phyloP scores from a whole-genome alignment of 1,139 yeast species.

The Spathaspora jeffriesii region DNA sequence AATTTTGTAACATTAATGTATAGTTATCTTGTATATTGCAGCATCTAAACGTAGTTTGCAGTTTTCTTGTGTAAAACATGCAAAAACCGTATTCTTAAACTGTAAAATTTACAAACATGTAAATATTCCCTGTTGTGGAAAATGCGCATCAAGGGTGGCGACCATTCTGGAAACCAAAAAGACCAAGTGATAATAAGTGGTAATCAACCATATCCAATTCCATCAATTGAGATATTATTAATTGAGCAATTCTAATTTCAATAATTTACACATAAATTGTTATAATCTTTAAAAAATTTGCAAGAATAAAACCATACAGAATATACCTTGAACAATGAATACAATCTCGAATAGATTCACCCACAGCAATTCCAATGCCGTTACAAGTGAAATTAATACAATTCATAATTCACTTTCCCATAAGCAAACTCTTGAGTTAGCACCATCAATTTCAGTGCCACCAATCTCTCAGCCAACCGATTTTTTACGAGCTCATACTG shows the following conservation, averaged over 20 bases:
- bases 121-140: neutral
- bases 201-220: neutral
- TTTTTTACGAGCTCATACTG: conserved; percentile 96
- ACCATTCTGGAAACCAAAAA: neutral
- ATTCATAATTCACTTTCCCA: conserved; percentile 23
- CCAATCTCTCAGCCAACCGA: conserved; percentile 94
- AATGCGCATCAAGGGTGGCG: conserved; percentile 2
- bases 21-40: neutral
- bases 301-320: neutral
- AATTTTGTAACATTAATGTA: conserved; percentile 1
- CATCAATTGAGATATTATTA: neutral
- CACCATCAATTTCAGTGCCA: conserved; percentile 75
- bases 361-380: conserved; percentile 28
- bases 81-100: neutral
- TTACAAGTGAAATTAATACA: conserved; percentile 29
- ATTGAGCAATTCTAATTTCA: neutral
- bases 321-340: conserved; percentile 27
- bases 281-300: neutral
- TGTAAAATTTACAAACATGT: neutral
- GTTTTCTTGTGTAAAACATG: neutral
- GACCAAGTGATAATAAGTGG: neutral
- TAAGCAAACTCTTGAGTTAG: conserved; percentile 35
- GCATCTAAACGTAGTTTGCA: neutral
- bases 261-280: neutral
- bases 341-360: conserved; percentile 41